These are phyloP conservation scores for Pseudocercospora vitis DNA, from an alignment of 2,329 filamentous ascomycete species.

Conservation along the genomic window DNA sequence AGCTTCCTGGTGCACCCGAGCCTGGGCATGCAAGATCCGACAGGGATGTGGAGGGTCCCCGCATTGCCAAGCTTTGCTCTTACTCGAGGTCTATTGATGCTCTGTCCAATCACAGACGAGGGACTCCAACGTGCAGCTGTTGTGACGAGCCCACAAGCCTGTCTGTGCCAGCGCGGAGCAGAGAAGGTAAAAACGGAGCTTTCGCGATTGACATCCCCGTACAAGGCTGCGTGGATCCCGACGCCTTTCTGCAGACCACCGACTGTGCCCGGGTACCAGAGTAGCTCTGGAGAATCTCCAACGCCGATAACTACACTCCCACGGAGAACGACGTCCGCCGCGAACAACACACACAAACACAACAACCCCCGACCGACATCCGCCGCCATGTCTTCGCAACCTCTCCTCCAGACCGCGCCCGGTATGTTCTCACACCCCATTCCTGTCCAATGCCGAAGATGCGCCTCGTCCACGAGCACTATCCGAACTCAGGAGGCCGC, in stretches of 20 bases:
- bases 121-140: neutral
- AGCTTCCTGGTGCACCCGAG: neutral
- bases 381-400: conserved; percentile 83
- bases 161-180: no score
- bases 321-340: neutral
- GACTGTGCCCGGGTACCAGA: no score
- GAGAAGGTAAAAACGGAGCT: no score
- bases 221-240: conserved; percentile 5
- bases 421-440: conserved; percentile 55
- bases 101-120: neutral
- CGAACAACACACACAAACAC: conserved; percentile 5
- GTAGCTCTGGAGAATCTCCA: no score
- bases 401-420: conserved; percentile 89
- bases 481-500: neutral
- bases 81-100: neutral
- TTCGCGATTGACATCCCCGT: conserved; percentile 8
- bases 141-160: neutral
- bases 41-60: neutral
- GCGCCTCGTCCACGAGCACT: neutral
- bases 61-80: no score
- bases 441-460: neutral
- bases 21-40: conserved; percentile 2
- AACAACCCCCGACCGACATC: conserved; percentile 14
- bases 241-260: no score
- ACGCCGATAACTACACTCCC: neutral